These are phyloP conservation scores for Aspergillus uvarum DNA, from an alignment of 2,329 filamentous ascomycete genomes.

Conservation along the genomic window DNA sequence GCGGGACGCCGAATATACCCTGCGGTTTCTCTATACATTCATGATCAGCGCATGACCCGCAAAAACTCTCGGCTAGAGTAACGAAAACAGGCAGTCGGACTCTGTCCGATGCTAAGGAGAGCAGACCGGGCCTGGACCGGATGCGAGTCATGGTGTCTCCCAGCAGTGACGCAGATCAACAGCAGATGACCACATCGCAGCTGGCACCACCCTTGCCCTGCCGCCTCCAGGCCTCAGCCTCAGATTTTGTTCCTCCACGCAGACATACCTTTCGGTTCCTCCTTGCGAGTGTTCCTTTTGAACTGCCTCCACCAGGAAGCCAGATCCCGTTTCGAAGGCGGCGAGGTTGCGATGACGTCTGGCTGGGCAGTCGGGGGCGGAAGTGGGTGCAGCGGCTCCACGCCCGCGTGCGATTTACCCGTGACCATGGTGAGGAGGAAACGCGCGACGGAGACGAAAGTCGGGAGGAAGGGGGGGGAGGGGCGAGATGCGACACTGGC, in stretches of 20 bases:
- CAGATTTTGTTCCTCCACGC: constrained; percentile 35
- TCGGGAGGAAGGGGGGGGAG: not conserved
- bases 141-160: not conserved
- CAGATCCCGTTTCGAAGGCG: constrained; percentile 81
- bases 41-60: constrained; percentile 3
- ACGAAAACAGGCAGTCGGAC: not conserved
- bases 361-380: constrained; percentile 33
- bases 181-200: constrained; percentile 7
- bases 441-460: not conserved
- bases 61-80: no score
- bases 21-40: constrained; percentile 45
- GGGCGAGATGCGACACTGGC: constrained; percentile 5
- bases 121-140: not conserved
- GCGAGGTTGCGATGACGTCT: constrained; percentile 60
- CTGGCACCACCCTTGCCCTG: not conserved
- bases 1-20: constrained; percentile 91
- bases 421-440: constrained; percentile 34
- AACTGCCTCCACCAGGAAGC: constrained; percentile 98
- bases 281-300: constrained; percentile 67
- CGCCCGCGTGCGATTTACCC: constrained; percentile 37
- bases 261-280: constrained; percentile 58
- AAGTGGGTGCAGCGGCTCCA: constrained; percentile 35
- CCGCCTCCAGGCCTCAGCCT: not conserved
- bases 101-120: not conserved
- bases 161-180: not conserved